Conservation (phyloP, 257 asterid genomes). For the Solanum sitiens region DNA sequence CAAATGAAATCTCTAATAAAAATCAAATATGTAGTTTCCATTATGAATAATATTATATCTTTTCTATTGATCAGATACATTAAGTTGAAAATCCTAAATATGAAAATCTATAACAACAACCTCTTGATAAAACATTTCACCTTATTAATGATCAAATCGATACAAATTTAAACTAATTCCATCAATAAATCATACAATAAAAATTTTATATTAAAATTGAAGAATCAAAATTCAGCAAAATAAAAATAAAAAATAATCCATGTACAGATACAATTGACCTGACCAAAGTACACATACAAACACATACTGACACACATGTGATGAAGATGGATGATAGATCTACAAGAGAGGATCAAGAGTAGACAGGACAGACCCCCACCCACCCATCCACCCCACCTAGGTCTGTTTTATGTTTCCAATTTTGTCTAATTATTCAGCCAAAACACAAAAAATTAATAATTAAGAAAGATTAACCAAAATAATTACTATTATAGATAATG, state of each 20-base stretch:
- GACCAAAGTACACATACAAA: slow-evolving; percentile 2
- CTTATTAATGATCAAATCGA: not conserved
- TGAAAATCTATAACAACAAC: not conserved
- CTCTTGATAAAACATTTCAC: not conserved
- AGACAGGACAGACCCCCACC: not conserved
- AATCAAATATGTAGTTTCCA: too few relatives aligned
- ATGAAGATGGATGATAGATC: slow-evolving; percentile 17
- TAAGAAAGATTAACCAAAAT: not conserved
- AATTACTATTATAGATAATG: too few relatives aligned
- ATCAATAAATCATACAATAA: not conserved
- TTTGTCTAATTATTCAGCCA: slow-evolving; percentile 1
- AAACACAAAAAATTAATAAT: not conserved
- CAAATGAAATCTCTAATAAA: too few relatives aligned
- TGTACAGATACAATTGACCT: slow-evolving; percentile 1
- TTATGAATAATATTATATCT: too few relatives aligned
- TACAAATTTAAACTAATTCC: not conserved
- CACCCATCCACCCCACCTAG: not conserved
- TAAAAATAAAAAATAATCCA: not conserved
- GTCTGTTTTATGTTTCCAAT: slow-evolving; percentile 2
- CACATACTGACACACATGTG: not conserved
- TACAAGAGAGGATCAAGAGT: not conserved
- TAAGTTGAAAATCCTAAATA: too few relatives aligned
- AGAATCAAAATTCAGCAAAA: not conserved
- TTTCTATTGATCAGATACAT: not conserved
- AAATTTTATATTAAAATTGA: not conserved